Base-by-base conservation (phyloP, 768 basidiomycete species). In the Leccinum fibrillosum region DNA sequence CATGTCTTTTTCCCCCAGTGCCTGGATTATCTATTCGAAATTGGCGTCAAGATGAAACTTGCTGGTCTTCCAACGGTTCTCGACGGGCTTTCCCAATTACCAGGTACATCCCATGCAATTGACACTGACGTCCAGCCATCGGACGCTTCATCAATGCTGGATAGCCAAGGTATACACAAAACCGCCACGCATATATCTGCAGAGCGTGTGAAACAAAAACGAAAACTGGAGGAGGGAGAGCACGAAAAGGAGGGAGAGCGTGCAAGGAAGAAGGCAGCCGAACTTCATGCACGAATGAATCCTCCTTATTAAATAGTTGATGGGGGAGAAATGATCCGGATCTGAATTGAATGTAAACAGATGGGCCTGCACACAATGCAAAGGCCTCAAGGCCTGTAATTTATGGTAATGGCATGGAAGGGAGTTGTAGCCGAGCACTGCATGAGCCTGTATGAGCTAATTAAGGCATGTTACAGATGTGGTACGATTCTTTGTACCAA, bases 1-100 rank as follows among this genome's bases (percentile, higher is more conserved):
- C 53, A 10, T 12, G 3, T 42, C 4, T 60, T 47, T 54, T 35
- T 44, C 1, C 59, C 30, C 15, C 63, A 90, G 86, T 95, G 93
- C 70, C 80, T 94, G 30, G 93, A 95, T 69, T 95, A 94, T 73
- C 79, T 95, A 17, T 92, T 94, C 64, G 93, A 95, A 69, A 86
- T 94, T 52, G 88, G 83, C 11, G 90, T 92, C 54, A 90, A 88
- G 74, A 90, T 90, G 89, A 87, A 82, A 67, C 72, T 83, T 39
- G 84, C 85, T 0, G 83, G 83, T 2, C 64, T 88, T 9, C 79
- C 78, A 6, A 83, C 85, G 1, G 76, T 77, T n/a, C 53, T 75
- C 48, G 26, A 28, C 26, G 26, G 26, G 26, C 23, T 23, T 23
- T 23, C 23, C 2, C 26, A 28, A 28, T 28, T 28, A 28, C 26